Evolutionary conservation across 345 rosid species (phyloP), one percentile per base, ranked within the genome.

Genomic region (Reutealis trisperma): DNA sequence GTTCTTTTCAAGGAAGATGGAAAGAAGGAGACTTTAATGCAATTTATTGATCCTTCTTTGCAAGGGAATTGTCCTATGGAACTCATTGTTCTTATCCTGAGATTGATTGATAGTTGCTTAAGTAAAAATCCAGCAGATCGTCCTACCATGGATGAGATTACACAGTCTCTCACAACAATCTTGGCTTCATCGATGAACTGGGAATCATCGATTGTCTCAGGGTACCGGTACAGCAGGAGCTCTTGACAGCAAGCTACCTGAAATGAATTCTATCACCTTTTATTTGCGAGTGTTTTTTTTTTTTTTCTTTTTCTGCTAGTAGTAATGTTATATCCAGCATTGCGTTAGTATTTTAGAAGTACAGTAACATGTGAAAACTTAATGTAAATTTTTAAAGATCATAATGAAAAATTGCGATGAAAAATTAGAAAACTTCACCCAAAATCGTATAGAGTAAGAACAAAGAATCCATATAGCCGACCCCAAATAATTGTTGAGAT

Each of bases 71-170:
- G 73, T 78, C 89, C 92, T 2, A 49, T 76, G 54, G 94, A 84
- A 60, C 78, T 89, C 25, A 86, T 72, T 37, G 69, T 84, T 13
- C 19, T 79, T n/a, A 55, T 90, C 30, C 72, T 86, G 65, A 84
- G 76, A 65, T 67, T 91, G 83, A 87, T 87, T 3, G 76, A 79
- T 27, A 82, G 83, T 83, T 94, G 98, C 85, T 75, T 92, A 66
- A 73, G 85, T 52, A 88, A 79, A 79, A 83, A 90, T 82, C 92
- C 91, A 22, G 34, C 82, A 21, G 82, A 62, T 70, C 97, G 97
- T 22, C 98, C 97, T 58, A 72, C 85, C 62, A 92, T 87, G 93
- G 93, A 85, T 74, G 91, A 92, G 66, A 78, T 88, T 49, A 83
- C 78, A 71, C 78, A 78, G 71, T 83, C 89, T 78, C 82, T 92